Evolutionary conservation across 2,329 filamentous ascomycete genomes (phyloP), one percentile per base, ranked within the genome.

Genomic region (Colletotrichum destructivum): DNA sequence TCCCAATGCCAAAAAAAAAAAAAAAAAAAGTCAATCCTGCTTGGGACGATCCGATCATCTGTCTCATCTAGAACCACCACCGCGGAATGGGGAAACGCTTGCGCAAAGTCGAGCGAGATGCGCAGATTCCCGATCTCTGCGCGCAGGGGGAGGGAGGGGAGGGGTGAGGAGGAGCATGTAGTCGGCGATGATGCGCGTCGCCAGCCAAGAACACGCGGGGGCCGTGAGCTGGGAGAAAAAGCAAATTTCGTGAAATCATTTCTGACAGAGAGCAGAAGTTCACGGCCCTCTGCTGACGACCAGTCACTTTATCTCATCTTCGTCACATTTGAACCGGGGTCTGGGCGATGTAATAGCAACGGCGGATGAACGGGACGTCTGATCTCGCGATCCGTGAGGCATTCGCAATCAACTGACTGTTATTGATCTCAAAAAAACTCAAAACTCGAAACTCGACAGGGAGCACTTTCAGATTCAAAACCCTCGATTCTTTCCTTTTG

Each of bases 1-100:
- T 68, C 46, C 26, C 52, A 23, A 13, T 35, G n/a, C 15, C n/a
- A 31, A 62, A 57, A 6, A 8, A 2, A 31, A 31, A 31, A 31
- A 31, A 31, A 31, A 31, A 31, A 31, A 31, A 7, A 7, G n/a
- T n/a, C 31, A 31, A 31, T 21, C 38, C 40, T 54, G 16, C n/a
- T 31, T 51, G 15, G 52, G 38, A 31, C 46, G 54, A 57, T 60
- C 55, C 54, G 57, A 35, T 63, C 69, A 69, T 42, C 26, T 71
- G 65, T 69, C 69, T 71, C 59, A 71, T 38, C 38, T 8, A 46
- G 46, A 60, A 60, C 65, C 69, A 52, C 52, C 49, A 55, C 69
- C 69, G 59, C 66, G 69, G 69, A 69, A 63, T 69, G 65, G 69
- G 69, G 62, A 69, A 57, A n/a, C 65, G 49, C 59, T 68, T 40